Percentiles rank a stretch among this genome's conserved stretches.
These are phyloP conservation scores for Lonicera japonica DNA, from an alignment of 129 eudicot species.

Conservation along the genomic window DNA sequence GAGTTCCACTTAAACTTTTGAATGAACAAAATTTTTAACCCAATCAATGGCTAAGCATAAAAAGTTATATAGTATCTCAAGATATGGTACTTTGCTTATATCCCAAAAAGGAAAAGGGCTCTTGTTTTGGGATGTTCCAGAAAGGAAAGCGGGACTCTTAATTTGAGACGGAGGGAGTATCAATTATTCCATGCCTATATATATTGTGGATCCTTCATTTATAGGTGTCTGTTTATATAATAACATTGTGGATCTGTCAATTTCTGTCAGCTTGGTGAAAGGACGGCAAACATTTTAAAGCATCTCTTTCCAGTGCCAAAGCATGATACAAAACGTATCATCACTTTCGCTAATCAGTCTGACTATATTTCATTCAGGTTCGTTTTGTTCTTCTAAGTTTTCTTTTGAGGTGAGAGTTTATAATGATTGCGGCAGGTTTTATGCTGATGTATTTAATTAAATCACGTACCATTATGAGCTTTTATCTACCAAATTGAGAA, in stretches of 20 bases:
- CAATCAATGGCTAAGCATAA: too few relatives aligned
- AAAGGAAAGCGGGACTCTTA: too few relatives aligned
- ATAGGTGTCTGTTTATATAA: neutral
- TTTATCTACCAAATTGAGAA: too few relatives aligned
- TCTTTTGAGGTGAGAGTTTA: neutral
- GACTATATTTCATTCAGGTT: constrained; percentile 96
- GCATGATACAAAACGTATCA: constrained; percentile 88
- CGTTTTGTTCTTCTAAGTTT: neutral
- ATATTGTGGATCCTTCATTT: neutral
- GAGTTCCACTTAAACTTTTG: too few relatives aligned
- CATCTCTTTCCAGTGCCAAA: constrained; percentile 94
- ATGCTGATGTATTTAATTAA: neutral
- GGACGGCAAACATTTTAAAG: constrained; percentile 90
- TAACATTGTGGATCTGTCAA: constrained; percentile 1
- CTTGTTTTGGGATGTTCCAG: too few relatives aligned
- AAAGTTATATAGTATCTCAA: too few relatives aligned
- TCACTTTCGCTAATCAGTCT: constrained; percentile 88
- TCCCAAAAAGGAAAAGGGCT: too few relatives aligned
- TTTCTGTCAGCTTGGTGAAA: constrained; percentile 64
- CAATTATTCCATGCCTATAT: neutral
- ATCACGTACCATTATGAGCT: too few relatives aligned
- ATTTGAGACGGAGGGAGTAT: too few relatives aligned
- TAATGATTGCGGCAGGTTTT: neutral
- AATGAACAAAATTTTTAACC: too few relatives aligned
- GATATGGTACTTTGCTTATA: too few relatives aligned